phyloP scores from a whole-genome alignment of 129 eudicot genomes.

The Silybum marianum region DNA sequence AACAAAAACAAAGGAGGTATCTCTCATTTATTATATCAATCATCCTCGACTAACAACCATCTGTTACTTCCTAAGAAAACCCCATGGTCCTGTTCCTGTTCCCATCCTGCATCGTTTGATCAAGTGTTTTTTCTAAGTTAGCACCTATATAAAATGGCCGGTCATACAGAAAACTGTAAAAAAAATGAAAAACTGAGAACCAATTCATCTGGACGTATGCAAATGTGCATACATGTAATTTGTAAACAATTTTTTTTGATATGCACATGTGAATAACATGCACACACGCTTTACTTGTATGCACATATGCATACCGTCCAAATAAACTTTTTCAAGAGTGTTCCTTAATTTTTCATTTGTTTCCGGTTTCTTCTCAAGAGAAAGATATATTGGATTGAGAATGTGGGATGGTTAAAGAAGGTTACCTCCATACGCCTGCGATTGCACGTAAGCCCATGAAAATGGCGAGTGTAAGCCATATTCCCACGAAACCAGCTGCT shows the following conservation, averaged over 20 bases:
- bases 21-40: not conserved
- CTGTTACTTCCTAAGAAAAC: slow-evolving; percentile 46
- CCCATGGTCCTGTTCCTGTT: slow-evolving; percentile 90
- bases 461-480: slow-evolving; percentile 73
- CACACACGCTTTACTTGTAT: too few relatives aligned
- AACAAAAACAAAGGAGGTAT: not conserved
- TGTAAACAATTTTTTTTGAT: too few relatives aligned
- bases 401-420: not conserved
- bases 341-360: too few relatives aligned
- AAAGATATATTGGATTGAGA: not conserved
- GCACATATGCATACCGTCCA: too few relatives aligned
- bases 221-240: too few relatives aligned
- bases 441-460: slow-evolving; percentile 70
- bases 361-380: not conserved
- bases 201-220: too few relatives aligned
- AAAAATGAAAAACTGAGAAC: too few relatives aligned
- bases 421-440: slow-evolving; percentile 88
- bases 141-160: too few relatives aligned
- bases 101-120: slow-evolving; percentile 59
- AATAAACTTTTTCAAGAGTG: too few relatives aligned
- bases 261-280: too few relatives aligned
- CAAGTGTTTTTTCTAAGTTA: too few relatives aligned
- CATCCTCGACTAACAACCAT: not conserved
- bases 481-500: slow-evolving; percentile 58
- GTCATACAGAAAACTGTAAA: too few relatives aligned